phyloP scores from a whole-genome alignment of 176 grass and related monocot species.

The Areca catechu region DNA sequence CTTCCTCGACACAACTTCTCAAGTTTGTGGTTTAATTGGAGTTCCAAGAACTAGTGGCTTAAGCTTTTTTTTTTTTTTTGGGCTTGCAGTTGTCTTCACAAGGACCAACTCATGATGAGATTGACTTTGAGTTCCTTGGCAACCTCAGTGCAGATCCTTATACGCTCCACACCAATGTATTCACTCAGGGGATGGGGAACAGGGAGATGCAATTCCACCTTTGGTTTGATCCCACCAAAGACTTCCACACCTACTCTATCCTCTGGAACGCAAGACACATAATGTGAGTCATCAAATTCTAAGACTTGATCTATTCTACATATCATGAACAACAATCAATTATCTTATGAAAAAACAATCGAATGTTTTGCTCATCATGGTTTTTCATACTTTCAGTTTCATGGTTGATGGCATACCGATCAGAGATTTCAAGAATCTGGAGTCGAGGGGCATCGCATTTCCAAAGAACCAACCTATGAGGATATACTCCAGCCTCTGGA shows the following conservation, averaged over 20 bases:
- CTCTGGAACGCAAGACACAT: slow-evolving; percentile 3
- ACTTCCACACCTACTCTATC: slow-evolving; percentile 17
- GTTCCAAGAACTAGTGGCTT: not conserved
- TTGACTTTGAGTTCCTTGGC: slow-evolving; percentile 10
- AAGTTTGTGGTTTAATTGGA: not conserved
- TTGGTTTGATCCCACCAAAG: slow-evolving; percentile 17
- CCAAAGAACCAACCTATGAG: slow-evolving; percentile 3
- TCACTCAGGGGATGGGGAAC: slow-evolving; percentile 4
- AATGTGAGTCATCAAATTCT: not conserved
- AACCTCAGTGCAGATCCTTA: slow-evolving; percentile 13
- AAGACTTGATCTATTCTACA: not conserved
- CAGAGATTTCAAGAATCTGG: slow-evolving; percentile 9
- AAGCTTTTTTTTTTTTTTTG: not conserved
- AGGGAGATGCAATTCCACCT: slow-evolving; percentile 15
- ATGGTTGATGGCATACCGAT: slow-evolving; percentile 12
- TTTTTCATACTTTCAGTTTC: not conserved
- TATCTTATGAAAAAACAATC: no score
- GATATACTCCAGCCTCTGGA: slow-evolving; percentile 10
- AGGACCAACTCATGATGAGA: slow-evolving; percentile 6
- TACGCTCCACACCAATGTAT: slow-evolving; percentile 14
- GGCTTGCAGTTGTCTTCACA: slow-evolving; percentile 6
- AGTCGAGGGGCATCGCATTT: not conserved
- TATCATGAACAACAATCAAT: no score
- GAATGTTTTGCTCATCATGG: not conserved
- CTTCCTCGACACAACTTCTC: no score